Conservation (phyloP, 371 early-diverging fungal species). For the Mucor racemosus region DNA sequence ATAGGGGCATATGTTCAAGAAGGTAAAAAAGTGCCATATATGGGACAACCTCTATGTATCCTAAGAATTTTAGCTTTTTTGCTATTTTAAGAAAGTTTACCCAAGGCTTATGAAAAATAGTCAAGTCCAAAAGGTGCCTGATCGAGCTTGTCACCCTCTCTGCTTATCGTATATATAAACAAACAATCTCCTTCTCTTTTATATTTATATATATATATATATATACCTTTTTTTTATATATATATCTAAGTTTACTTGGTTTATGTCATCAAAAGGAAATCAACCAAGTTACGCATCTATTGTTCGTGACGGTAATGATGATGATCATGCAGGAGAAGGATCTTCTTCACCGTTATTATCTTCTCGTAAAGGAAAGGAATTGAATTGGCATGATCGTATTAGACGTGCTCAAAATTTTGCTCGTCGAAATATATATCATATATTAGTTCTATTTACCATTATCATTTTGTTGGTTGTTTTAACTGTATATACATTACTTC, state of each 20-base stretch:
- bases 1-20: neutral
- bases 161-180: neutral
- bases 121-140: neutral
- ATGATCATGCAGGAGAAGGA: neutral
- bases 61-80: neutral
- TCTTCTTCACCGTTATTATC: neutral
- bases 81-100: neutral
- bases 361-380: neutral
- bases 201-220: neutral
- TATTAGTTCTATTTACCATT: constrained; percentile 3
- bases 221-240: too few relatives aligned
- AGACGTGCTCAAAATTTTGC: neutral
- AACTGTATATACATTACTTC: constrained; percentile 12
- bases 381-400: neutral
- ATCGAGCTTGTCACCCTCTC: neutral
- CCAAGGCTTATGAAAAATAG: too few relatives aligned
- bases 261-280: neutral
- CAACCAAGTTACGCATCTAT: neutral
- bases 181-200: neutral
- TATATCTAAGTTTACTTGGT: neutral
- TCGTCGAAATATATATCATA: constrained; percentile 9
- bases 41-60: neutral
- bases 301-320: neutral
- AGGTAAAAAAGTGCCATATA: neutral
- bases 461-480: constrained; percentile 4